These are phyloP conservation scores for Carpinus fangiana DNA, from an alignment of 306 rosid genomes.

Conservation along the genomic window DNA sequence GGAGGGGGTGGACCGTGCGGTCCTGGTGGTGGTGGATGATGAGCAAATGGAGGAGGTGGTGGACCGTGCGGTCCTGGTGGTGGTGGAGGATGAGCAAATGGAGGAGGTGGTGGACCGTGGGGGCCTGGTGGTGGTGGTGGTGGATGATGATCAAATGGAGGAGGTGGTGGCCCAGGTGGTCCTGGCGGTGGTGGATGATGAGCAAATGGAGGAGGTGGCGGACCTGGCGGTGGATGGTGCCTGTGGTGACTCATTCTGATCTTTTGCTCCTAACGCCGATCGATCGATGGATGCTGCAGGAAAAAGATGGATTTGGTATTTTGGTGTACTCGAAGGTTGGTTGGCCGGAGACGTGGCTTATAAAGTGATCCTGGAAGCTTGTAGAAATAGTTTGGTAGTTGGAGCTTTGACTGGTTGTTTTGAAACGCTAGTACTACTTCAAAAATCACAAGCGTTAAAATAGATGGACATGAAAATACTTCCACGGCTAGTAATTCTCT, in stretches of 20 bases:
- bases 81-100: neutral
- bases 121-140: constrained; percentile 17
- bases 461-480: neutral
- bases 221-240: constrained; percentile 24
- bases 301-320: neutral
- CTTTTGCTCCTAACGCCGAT: neutral
- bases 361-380: constrained; percentile 1
- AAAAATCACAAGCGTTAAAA: too few relatives aligned
- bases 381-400: neutral
- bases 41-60: neutral
- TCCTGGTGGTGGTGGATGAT: neutral
- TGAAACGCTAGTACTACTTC: neutral
- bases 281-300: neutral
- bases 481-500: neutral
- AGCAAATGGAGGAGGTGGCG: constrained; percentile 13
- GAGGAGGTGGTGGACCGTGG: constrained; percentile 22
- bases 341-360: neutral
- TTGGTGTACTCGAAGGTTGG: neutral
- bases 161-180: constrained; percentile 10
- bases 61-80: neutral
- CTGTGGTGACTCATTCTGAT: constrained; percentile 17
- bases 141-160: constrained; percentile 6
- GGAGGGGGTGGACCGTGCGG: neutral
- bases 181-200: constrained; percentile 4
- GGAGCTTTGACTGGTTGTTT: neutral